Base-by-base conservation (phyloP, 1,139 yeast species). In the Suhomyces yuchorum region DNA sequence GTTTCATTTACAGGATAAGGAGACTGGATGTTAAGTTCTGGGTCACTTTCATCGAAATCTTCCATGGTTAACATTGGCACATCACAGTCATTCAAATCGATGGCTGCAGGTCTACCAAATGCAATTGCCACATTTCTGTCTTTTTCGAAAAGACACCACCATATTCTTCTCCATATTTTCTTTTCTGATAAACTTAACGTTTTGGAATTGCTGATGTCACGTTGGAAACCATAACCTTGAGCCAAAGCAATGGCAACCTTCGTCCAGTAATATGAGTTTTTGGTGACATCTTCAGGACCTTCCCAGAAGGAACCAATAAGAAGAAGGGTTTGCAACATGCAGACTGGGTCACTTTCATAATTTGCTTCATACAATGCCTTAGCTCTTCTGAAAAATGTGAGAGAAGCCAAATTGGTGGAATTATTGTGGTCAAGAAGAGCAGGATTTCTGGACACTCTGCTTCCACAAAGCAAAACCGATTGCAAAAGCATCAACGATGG, bases 81-180 rank as follows among this genome's bases (percentile, higher is more conserved):
- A 59, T 86, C 93, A 57, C 90, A 84, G 60, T 87, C 95, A 47
- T 82, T 87, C 52, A 87, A 71, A 57, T 84, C 85, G 47, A 88
- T 84, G 53, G 79, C 74, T 9, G 80, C 72, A 0, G 96, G 95
- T 53, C 93, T 73, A 14, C 95, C 93, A 65, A 85, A 83, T 0
- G 92, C 90, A 48, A 86, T 78, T n/a, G 89, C 84, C 4, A 83
- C 82, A 49, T 81, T 75, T 18, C 91, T 70, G 64, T 87, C 96
- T 57, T 87, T 83, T 51, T 82, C 81, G 62, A 85, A 86, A 23
- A 87, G 67, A 51, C 85, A 76, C 96, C 96, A 88, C 92, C 93
- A 88, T 19, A 87, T 76, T 43, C 91, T 71, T 55, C 85, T 77
- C 81, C 88, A 83, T 48, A 83, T 68, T 50, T 80, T 78, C 59